Evolutionary conservation across 1,139 yeast genomes (phyloP).

Genomic region (Sugiyamaella novakii): DNA sequence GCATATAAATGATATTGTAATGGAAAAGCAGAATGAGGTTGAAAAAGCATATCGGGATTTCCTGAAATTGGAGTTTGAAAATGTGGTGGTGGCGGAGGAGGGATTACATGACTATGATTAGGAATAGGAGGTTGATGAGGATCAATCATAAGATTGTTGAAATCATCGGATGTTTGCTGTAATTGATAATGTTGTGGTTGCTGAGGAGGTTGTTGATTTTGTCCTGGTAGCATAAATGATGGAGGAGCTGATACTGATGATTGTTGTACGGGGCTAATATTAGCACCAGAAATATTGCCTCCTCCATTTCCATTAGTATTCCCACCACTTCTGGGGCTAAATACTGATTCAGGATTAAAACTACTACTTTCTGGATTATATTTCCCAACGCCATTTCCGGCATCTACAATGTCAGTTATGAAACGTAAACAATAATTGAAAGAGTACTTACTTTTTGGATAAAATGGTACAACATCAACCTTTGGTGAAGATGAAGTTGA

Average conservation of each 20-base stretch:
- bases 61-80: constrained; percentile 17
- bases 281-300: no score
- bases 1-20: constrained; percentile 88
- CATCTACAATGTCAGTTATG: neutral
- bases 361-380: constrained; percentile 27
- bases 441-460: constrained; percentile 46
- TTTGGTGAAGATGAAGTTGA: constrained; percentile 22
- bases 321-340: constrained; percentile 26
- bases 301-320: no score
- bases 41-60: constrained; percentile 28
- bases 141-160: constrained; percentile 20
- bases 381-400: constrained; percentile 17
- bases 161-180: constrained; percentile 18
- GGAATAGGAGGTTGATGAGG: constrained; percentile 25
- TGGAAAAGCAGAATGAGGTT: constrained; percentile 50
- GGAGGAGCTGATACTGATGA: constrained; percentile 1
- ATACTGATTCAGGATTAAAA: constrained; percentile 30
- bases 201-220: constrained; percentile 7
- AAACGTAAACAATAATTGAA: no score
- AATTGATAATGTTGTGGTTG: constrained; percentile 7
- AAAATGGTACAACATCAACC: constrained; percentile 44
- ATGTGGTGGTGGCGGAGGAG: constrained; percentile 14
- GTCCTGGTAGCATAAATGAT: constrained; percentile 5
- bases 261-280: no score
- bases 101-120: constrained; percentile 3